Evolutionary conservation across 805 yeast genomes (phyloP).

Genomic region (Candida arabinofermentans): DNA sequence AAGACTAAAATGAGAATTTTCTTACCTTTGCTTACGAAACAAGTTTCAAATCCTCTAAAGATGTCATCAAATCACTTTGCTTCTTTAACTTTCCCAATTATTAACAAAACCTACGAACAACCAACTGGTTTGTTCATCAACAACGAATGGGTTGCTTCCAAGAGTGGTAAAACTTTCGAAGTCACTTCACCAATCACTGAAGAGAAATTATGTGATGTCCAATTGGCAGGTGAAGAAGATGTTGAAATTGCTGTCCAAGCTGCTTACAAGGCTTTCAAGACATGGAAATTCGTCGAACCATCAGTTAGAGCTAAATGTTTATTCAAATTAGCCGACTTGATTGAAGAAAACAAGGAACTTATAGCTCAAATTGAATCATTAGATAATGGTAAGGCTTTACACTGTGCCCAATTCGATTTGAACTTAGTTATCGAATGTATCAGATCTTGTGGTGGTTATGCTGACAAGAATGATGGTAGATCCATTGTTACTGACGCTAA

Average conservation of each 20-base stretch:
- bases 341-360: constrained; percentile 67
- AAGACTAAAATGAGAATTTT: neutral
- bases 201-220: constrained; percentile 61
- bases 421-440: constrained; percentile 62
- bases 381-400: constrained; percentile 85
- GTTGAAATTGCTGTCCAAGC: constrained; percentile 83
- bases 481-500: constrained; percentile 68
- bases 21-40: neutral
- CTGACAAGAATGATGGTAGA: constrained; percentile 81
- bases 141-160: constrained; percentile 56
- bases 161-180: constrained; percentile 54
- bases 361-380: constrained; percentile 79
- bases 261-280: constrained; percentile 72
- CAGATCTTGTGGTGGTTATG: constrained; percentile 87
- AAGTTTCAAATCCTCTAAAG: constrained; percentile 1
- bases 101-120: constrained; percentile 32
- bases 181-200: constrained; percentile 69
- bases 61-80: constrained; percentile 20
- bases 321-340: constrained; percentile 68
- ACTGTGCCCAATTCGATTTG: constrained; percentile 71
- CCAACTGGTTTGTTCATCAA: constrained; percentile 61
- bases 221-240: constrained; percentile 76
- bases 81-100: constrained; percentile 31
- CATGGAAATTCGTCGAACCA: constrained; percentile 74
- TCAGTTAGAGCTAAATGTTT: constrained; percentile 58